phyloP scores from a whole-genome alignment of 2,329 filamentous ascomycete species.

The Aspergillus uvarum region DNA sequence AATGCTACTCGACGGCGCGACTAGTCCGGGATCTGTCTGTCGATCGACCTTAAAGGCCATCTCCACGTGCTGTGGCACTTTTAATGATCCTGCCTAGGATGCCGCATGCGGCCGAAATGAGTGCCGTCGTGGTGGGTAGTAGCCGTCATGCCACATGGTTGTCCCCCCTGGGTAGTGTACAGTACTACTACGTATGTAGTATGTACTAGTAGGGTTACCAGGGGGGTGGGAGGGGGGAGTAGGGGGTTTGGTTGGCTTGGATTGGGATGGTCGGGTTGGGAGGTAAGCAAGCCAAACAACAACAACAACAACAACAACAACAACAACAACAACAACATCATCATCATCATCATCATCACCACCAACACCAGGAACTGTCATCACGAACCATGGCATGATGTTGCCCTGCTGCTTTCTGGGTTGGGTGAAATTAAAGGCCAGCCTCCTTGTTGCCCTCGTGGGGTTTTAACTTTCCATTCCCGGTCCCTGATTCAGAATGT shows the following conservation, averaged over 20 bases:
- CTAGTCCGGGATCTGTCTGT: slow-evolving; percentile 14
- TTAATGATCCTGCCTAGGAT: slow-evolving; percentile 21
- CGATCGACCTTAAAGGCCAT: slow-evolving; percentile 12
- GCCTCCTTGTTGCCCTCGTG: not conserved
- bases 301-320: too few species aligned
- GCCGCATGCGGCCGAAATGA: slow-evolving; percentile 2
- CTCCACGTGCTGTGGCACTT: slow-evolving; percentile 22
- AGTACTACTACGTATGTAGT: too few species aligned
- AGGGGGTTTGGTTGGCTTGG: too few species aligned
- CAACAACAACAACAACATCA: not conserved
- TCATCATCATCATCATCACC: not conserved
- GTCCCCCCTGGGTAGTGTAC: not conserved
- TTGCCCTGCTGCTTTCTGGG: not conserved
- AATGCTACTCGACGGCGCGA: slow-evolving; percentile 1
- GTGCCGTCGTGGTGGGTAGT: slow-evolving; percentile 4
- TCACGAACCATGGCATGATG: not conserved
- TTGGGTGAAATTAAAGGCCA: not conserved
- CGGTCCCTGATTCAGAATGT: not conserved
- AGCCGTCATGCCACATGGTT: slow-evolving; percentile 8
- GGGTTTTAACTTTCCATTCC: not conserved
- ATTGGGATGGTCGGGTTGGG: too few species aligned
- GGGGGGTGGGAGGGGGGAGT: not conserved
- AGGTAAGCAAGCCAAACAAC: too few species aligned
- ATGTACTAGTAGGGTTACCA: not conserved
- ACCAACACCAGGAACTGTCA: not conserved